Base-by-base conservation (phyloP, 2,329 filamentous ascomycete genomes). In the Nemania bipapillata region DNA sequence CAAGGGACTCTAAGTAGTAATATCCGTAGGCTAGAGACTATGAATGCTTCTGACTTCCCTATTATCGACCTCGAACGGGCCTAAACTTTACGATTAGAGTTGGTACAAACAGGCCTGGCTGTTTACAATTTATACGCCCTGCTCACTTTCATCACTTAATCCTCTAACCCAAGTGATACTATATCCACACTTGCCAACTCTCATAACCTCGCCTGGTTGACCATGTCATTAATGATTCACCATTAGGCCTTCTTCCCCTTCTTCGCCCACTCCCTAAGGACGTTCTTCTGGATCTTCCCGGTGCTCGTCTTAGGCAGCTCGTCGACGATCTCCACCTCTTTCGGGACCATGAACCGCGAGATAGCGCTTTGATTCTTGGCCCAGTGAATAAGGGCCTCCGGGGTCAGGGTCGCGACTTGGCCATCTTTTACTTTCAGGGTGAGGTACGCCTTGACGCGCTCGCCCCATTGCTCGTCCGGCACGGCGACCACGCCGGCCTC, bases 241-340 rank as follows among this genome's bases (percentile, higher is more conserved):
- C 35, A 53, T 65, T 53, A 70, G 11, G 11, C 12, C 50, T 42
- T 62, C 61, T 24, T 70, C 37, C 50, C 50, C 59, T 77, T 77
- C 76, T 88, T 92, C 2, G 92, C 92, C 95, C 94, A 97, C 74
- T 93, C 91, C 68, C 96, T 84, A 63, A 99, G 80, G 6, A 97
- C 88, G 76, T 97, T 98, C 88, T 99, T 99, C 86, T 93, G 91
- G 68, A 98, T 86, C 86, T 99, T 99, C 2, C 96, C 96, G 0
- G 96, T 99, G 80, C 92, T 96, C 30, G 96, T 99, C 87, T 99
- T 99, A 9, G 96, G 96, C 72, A 99, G 83, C 80, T 97, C 94
- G 5, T 83, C 73, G n/a, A 99, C 88, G 50, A 98, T 84, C 79
- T 97, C 92, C 0, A 90, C 87, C 77, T 91, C 89, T 47, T 86